Evolutionary conservation across 768 basidiomycete genomes (phyloP).

Genomic region (Nevesoporus exiguus): DNA sequence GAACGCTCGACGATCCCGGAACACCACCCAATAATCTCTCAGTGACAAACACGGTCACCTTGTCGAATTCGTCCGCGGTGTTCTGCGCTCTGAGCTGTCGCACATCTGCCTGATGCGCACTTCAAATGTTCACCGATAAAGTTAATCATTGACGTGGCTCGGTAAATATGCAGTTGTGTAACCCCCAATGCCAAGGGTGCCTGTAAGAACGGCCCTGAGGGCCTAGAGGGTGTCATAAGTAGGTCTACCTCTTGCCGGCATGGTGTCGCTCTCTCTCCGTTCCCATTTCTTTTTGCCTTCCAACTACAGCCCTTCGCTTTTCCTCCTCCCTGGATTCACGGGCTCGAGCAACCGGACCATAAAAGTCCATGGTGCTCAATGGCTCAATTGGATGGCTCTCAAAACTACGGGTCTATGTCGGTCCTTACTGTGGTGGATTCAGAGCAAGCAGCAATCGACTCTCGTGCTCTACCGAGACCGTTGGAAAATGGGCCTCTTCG

Average conservation of each 20-base stretch:
- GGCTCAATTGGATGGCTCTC: constrained; percentile 3
- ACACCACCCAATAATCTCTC: no score
- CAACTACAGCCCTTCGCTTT: constrained; percentile 18
- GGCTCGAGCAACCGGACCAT: neutral
- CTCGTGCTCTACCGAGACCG: neutral
- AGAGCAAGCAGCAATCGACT: neutral
- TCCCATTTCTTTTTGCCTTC: constrained; percentile 5
- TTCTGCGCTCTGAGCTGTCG: no score
- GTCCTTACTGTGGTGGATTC: constrained; percentile 8
- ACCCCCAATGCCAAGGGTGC: neutral
- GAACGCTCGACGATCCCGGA: no score
- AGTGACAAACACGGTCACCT: no score
- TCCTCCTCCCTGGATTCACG: neutral
- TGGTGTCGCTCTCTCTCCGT: neutral
- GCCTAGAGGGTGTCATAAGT: constrained; percentile 3
- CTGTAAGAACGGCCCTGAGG: constrained; percentile 18
- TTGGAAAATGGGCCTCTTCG: neutral
- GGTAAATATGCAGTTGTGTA: neutral
- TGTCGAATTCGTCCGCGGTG: no score
- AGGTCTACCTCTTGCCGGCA: neutral
- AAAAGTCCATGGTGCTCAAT: constrained; percentile 9
- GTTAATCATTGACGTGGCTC: neutral
- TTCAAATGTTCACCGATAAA: no score
- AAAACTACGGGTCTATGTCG: constrained; percentile 17
- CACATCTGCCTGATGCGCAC: no score